phyloP scores from a whole-genome alignment of 75 land plant genomes.

The Pinus tabuliformis region DNA sequence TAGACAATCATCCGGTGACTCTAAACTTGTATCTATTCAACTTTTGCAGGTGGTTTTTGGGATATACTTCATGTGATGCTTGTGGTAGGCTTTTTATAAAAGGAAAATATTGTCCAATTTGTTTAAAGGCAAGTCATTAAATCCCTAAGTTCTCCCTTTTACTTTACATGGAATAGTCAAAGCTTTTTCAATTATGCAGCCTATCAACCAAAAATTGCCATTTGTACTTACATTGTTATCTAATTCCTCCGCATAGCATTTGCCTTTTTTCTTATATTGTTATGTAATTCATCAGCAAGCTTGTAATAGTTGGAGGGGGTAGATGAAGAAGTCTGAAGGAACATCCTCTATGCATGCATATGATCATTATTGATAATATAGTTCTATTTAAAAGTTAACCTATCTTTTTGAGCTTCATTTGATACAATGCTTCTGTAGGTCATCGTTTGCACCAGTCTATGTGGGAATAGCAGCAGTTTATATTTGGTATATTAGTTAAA shows the following conservation, averaged over 20 bases:
- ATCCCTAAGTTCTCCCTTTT: not conserved
- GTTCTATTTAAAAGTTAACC: not conserved
- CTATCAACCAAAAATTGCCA: not conserved
- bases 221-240: not conserved
- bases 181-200: not conserved
- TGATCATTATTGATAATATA: not conserved
- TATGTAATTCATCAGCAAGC: not conserved
- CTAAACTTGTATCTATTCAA: not conserved
- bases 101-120: constrained; percentile 95
- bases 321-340: not conserved
- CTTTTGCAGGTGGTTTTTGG: constrained; percentile 88
- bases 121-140: constrained; percentile 73
- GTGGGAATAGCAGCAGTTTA: not conserved
- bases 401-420: not conserved
- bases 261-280: not conserved
- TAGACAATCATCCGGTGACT: not conserved
- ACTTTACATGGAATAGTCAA: not conserved
- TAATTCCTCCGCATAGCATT: not conserved
- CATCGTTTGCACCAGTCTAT: not conserved
- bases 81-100: constrained; percentile 97
- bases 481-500: not conserved
- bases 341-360: not conserved
- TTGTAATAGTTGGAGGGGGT: not conserved
- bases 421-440: not conserved
- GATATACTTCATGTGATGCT: constrained; percentile 95